Percentiles rank a stretch among this genome's conserved stretches.
Evolutionary conservation across 1,284 basidiomycete genomes (phyloP).

Genomic region (Puccinia hordei): DNA sequence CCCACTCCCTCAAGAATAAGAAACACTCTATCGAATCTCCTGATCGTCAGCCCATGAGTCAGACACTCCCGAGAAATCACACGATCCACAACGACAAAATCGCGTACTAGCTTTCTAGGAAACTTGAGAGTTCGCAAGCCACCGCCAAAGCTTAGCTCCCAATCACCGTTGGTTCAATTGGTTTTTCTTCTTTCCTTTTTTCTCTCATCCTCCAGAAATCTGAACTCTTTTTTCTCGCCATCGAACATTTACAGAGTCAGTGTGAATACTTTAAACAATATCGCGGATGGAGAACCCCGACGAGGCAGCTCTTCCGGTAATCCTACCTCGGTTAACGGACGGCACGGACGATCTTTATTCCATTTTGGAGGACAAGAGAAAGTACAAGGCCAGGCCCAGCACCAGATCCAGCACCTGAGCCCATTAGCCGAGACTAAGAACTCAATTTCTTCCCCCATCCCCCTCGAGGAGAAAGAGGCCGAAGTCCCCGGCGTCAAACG

Average conservation of each 20-base stretch:
- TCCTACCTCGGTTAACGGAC: background rate
- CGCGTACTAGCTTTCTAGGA: slow-evolving; percentile 42
- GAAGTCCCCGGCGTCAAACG: slow-evolving; percentile 62
- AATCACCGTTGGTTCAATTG: slow-evolving; percentile 18
- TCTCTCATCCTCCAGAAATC: no score
- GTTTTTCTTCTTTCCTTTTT: background rate
- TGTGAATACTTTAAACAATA: background rate
- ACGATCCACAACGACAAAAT: slow-evolving; percentile 1
- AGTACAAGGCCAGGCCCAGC: slow-evolving; percentile 57
- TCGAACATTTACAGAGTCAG: background rate
- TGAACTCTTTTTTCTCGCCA: background rate
- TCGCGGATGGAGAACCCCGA: background rate
- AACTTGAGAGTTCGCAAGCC: slow-evolving; percentile 32
- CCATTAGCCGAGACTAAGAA: slow-evolving; percentile 52
- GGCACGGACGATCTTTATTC: slow-evolving; percentile 6
- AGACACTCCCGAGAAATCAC: slow-evolving; percentile 3
- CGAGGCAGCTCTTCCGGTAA: background rate
- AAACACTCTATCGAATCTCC: slow-evolving; percentile 1
- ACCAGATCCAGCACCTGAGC: slow-evolving; percentile 49
- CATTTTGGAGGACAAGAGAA: slow-evolving; percentile 36
- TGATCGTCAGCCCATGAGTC: background rate
- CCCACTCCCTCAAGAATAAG: slow-evolving; percentile 8
- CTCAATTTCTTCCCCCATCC: slow-evolving; percentile 51
- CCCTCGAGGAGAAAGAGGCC: slow-evolving; percentile 62
- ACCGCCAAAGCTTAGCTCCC: slow-evolving; percentile 26